These are phyloP conservation scores for Stemphylium lycopersici DNA, from an alignment of 2,329 filamentous ascomycete species.

Conservation along the genomic window DNA sequence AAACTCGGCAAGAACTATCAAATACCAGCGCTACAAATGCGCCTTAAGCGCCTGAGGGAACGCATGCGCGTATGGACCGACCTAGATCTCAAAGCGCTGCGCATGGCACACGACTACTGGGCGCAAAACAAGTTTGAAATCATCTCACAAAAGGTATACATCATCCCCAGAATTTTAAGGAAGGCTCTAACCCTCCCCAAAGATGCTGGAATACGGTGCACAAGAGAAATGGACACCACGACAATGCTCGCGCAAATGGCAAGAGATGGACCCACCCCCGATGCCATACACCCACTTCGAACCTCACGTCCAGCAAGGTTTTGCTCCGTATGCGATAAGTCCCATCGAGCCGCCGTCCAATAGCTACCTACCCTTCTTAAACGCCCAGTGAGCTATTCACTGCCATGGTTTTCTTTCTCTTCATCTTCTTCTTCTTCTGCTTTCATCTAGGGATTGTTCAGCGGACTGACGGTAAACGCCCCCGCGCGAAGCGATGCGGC, in stretches of 20 bases:
- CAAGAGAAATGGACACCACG: conserved; percentile 59
- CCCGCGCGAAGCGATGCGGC: conserved; percentile 3
- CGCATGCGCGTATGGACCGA: conserved; percentile 60
- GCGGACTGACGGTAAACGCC: not conserved
- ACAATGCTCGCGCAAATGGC: conserved; percentile 59
- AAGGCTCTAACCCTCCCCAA: conserved; percentile 12
- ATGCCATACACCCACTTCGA: conserved; percentile 45
- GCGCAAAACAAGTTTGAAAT: conserved; percentile 61
- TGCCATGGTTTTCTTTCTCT: not conserved
- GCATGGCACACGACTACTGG: conserved; percentile 60
- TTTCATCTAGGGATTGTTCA: conserved; percentile 2
- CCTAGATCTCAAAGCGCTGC: conserved; percentile 56
- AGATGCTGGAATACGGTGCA: conserved; percentile 61
- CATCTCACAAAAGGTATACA: conserved; percentile 56
- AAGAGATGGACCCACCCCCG: conserved; percentile 50
- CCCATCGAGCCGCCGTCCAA: conserved; percentile 39
- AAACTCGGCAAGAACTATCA: conserved; percentile 57
- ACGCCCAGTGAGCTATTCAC: conserved; percentile 20
- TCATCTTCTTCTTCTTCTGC: not conserved
- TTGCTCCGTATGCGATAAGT: conserved; percentile 46
- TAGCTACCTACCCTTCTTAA: conserved; percentile 41
- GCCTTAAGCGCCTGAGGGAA: conserved; percentile 59
- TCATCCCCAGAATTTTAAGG: not conserved
- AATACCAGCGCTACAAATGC: conserved; percentile 62
- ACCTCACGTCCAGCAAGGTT: conserved; percentile 38